phyloP scores from a whole-genome alignment of 257 asterid genomes.

The Solanum lycopersicoides region DNA sequence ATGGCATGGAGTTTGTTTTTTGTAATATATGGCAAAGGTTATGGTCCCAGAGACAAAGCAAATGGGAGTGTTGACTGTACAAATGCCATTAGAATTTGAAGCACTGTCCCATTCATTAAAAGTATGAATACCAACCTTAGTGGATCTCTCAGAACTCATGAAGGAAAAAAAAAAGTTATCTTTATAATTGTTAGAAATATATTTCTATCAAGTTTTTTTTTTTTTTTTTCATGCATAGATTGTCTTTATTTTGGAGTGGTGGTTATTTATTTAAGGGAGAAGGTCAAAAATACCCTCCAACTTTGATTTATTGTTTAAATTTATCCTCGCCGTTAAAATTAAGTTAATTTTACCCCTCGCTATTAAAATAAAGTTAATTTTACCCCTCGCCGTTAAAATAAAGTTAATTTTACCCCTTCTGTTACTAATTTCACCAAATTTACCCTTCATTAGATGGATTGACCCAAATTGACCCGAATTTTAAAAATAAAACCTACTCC shows the following conservation, averaged over 20 bases:
- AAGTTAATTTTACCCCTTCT: too few species aligned
- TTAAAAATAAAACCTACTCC: too few species aligned
- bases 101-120: background rate
- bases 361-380: too few species aligned
- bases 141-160: background rate
- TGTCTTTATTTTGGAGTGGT: background rate
- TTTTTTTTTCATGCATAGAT: background rate
- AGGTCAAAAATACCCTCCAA: too few species aligned
- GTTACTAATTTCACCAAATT: too few species aligned
- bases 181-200: background rate
- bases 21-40: background rate
- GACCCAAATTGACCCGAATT: too few species aligned
- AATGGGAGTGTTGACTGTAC: background rate
- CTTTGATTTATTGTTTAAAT: too few species aligned
- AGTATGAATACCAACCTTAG: background rate
- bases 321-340: too few species aligned
- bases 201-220: background rate
- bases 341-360: too few species aligned
- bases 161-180: background rate
- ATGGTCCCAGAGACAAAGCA: background rate
- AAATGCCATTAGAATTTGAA: background rate
- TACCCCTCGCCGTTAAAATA: too few species aligned
- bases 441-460: too few species aligned
- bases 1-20: background rate
- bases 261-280: too few species aligned